These are phyloP conservation scores for Malus fusca DNA, from an alignment of 306 rosid species.

Conservation along the genomic window DNA sequence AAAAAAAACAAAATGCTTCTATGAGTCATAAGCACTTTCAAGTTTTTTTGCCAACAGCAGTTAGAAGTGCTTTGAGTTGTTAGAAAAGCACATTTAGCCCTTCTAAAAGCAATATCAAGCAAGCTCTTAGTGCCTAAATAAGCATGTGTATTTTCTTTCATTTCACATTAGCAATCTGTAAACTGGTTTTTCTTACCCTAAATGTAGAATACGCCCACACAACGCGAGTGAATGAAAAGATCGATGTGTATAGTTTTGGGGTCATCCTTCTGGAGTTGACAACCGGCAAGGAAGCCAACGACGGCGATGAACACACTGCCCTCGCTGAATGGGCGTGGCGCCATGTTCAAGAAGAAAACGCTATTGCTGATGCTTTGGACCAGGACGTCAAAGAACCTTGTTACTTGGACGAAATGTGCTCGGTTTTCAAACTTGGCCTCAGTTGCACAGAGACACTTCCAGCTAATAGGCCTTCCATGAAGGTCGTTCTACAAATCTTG, in stretches of 20 bases:
- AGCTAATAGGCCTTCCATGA: slow-evolving; percentile 60
- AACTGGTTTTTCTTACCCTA: not conserved
- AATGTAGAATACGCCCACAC: slow-evolving; percentile 63
- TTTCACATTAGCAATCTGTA: not conserved
- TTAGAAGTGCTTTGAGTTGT: too few relatives aligned
- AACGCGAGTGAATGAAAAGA: slow-evolving; percentile 53
- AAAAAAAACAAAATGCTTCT: too few relatives aligned
- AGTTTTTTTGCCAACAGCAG: too few relatives aligned
- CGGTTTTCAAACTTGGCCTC: slow-evolving; percentile 57
- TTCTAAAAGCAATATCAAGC: too few relatives aligned
- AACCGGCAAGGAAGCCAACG: slow-evolving; percentile 56
- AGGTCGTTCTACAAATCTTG: slow-evolving; percentile 48
- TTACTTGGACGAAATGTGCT: slow-evolving; percentile 44
- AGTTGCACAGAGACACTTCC: slow-evolving; percentile 49
- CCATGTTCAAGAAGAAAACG: slow-evolving; percentile 26
- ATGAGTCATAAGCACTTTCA: too few relatives aligned
- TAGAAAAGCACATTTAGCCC: too few relatives aligned
- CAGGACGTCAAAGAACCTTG: slow-evolving; percentile 38
- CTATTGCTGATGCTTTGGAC: slow-evolving; percentile 45
- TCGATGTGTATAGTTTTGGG: slow-evolving; percentile 74
- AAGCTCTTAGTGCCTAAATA: too few relatives aligned
- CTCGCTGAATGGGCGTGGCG: slow-evolving; percentile 70
- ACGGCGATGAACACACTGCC: slow-evolving; percentile 52
- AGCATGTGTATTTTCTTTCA: not conserved
- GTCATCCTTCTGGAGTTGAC: slow-evolving; percentile 64